phyloP scores from a whole-genome alignment of 1,139 yeast genomes.

The Zygoascus meyerae region DNA sequence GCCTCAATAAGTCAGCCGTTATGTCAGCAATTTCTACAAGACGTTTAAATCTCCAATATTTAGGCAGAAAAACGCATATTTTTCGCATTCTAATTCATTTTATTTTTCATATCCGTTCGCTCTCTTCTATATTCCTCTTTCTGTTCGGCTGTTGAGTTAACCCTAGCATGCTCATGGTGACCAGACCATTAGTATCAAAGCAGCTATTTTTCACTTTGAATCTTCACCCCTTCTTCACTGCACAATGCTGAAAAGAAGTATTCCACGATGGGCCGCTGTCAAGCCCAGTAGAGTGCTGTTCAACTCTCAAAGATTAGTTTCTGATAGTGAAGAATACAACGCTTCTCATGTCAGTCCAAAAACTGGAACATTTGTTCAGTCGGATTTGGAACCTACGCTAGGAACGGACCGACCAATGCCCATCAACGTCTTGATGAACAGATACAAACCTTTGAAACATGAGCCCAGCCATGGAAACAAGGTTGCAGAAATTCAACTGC shows the following conservation, averaged over 20 bases:
- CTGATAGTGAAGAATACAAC: slow-evolving; percentile 20
- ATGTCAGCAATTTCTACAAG: no score
- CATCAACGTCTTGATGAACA: slow-evolving; percentile 72
- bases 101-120: no score
- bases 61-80: no score
- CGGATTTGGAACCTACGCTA: slow-evolving; percentile 22
- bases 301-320: slow-evolving; percentile 14
- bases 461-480: slow-evolving; percentile 69
- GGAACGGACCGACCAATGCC: slow-evolving; percentile 56
- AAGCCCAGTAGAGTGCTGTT: neutral
- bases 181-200: neutral
- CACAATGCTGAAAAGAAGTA: slow-evolving; percentile 7
- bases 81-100: no score
- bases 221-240: neutral
- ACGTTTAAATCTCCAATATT: no score
- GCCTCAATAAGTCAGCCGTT: no score
- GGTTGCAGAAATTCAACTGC: slow-evolving; percentile 53
- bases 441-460: slow-evolving; percentile 73
- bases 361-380: slow-evolving; percentile 23
- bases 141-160: no score
- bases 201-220: neutral
- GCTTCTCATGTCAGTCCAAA: slow-evolving; percentile 23
- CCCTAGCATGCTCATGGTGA: no score
- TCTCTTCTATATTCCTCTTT: no score
- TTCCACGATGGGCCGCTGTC: slow-evolving; percentile 4